Percentiles rank a stretch among this genome's conserved stretches.
Evolutionary conservation across 2,329 filamentous ascomycete species (phyloP).

Genomic region (Xylariaceae sp.): DNA sequence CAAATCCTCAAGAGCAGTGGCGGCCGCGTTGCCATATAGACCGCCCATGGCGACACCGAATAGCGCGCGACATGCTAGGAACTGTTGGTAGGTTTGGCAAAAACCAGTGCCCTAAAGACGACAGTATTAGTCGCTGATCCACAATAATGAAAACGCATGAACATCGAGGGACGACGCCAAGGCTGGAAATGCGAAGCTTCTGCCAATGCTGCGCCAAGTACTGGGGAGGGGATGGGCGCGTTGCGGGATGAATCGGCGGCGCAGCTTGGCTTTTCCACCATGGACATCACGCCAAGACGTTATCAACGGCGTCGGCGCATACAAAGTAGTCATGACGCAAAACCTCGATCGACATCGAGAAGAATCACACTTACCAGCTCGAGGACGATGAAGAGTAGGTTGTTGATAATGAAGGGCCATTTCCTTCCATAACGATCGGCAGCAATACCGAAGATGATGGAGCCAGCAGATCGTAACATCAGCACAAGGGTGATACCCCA

Average conservation of each 20-base stretch:
- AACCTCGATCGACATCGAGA: no score
- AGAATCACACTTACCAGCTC: conserved; percentile 62
- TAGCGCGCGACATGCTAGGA: conserved; percentile 68
- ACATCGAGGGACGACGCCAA: conserved; percentile 1
- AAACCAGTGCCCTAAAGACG: conserved; percentile 58
- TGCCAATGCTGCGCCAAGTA: conserved; percentile 24
- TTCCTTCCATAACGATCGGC: conserved; percentile 55
- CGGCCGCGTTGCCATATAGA: conserved; percentile 72
- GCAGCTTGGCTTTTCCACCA: no score
- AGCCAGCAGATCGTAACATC: conserved; percentile 56
- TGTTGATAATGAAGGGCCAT: conserved; percentile 75
- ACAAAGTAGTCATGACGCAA: no score
- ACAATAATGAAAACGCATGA: no score
- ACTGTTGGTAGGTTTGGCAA: conserved; percentile 62
- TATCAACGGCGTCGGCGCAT: no score
- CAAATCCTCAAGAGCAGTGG: conserved; percentile 73
- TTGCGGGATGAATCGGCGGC: conserved; percentile 6
- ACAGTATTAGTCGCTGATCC: conserved; percentile 1
- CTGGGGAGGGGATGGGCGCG: neutral
- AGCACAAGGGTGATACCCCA: conserved; percentile 62
- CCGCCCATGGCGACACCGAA: conserved; percentile 84
- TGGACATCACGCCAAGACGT: no score
- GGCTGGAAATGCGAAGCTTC: conserved; percentile 19
- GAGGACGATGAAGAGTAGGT: conserved; percentile 65
- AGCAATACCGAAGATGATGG: conserved; percentile 50